Evolutionary conservation across 257 asterid genomes (phyloP).

Genomic region (Solanum chilense): DNA sequence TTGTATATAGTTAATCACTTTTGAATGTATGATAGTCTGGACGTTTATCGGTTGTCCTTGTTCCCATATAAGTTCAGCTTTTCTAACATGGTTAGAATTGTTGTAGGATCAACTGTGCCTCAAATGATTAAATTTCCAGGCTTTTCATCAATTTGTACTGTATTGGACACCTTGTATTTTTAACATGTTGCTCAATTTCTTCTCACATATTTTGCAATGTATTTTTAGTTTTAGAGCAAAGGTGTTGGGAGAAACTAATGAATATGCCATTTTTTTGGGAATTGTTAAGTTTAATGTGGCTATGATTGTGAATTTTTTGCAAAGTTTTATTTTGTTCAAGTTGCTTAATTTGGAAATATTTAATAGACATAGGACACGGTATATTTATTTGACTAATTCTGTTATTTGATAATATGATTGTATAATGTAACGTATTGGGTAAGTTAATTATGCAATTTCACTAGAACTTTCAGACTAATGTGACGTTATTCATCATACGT

Average conservation of each 20-base stretch:
- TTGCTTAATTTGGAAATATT: neutral
- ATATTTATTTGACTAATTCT: neutral
- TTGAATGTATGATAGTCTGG: neutral
- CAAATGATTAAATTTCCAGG: neutral
- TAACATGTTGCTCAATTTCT: neutral
- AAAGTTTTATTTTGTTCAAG: neutral
- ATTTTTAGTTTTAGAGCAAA: constrained; percentile 8
- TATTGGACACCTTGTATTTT: neutral
- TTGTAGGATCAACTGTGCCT: constrained; percentile 13
- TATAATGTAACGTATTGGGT: neutral
- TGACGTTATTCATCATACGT: neutral
- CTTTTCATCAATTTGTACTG: neutral
- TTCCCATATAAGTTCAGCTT: constrained; percentile 14
- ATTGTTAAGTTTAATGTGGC: neutral
- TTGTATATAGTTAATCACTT: neutral
- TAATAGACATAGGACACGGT: neutral
- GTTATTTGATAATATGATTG: neutral
- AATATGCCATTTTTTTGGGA: neutral
- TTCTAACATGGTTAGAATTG: constrained; percentile 6
- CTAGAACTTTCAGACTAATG: neutral
- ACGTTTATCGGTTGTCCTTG: neutral
- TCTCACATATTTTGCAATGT: constrained; percentile 9
- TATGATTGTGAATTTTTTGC: neutral
- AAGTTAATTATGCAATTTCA: neutral
- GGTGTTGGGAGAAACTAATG: neutral